Evolutionary conservation across 495 filamentous ascomycete species (phyloP), one percentile per base, ranked within the genome.

Genomic region (Pseudomonodictys pantanalensis): DNA sequence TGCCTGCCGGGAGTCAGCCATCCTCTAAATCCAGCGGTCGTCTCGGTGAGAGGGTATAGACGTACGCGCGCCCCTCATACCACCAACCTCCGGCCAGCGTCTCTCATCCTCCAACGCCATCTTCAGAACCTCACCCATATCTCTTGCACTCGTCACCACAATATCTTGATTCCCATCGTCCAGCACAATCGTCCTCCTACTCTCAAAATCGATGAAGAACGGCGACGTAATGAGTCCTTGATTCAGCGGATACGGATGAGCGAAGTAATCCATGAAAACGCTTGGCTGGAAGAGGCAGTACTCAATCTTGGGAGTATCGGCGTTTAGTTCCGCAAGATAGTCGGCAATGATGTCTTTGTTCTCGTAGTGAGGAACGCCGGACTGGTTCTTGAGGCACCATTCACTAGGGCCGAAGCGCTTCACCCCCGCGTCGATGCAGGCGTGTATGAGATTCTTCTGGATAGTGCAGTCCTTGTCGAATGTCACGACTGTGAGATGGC

Each of bases 371-470:
- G 49, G 43, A 11, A 48, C 18, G 30, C 62, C 62, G 32, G 28
- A 29, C 10, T 23, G 17, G 17, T 55, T 60, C 12, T 59, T 60
- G 28, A 60, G 35, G n/a, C 46, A 56, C 62, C 62, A 76, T 41
- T 76, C 74, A 29, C 60, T 59, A 2, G 74, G 74, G 12, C 73
- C 66, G 58, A 76, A 72, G 12, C 73, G 58, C 45, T 64, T 52
- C 5, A 76, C 73, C 6, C 69, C 69, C n/a, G 72, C 70, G 30
- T 35, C 18, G 29, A 73, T 48, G 32, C 69, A 67, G 2, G 72
- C 74, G 38, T 73, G 55, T 24, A 72, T 72, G 9, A 76, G 33
- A 10, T 61, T 66, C 33, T 61, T 55, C 65, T 75, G 72, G 15
- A 61, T 46, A 4, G 42, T 30, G 24, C 59, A 53, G 8, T 54